phyloP scores from a whole-genome alignment of 148 eudicot species.

The Amaranthus hypochondriacus region DNA sequence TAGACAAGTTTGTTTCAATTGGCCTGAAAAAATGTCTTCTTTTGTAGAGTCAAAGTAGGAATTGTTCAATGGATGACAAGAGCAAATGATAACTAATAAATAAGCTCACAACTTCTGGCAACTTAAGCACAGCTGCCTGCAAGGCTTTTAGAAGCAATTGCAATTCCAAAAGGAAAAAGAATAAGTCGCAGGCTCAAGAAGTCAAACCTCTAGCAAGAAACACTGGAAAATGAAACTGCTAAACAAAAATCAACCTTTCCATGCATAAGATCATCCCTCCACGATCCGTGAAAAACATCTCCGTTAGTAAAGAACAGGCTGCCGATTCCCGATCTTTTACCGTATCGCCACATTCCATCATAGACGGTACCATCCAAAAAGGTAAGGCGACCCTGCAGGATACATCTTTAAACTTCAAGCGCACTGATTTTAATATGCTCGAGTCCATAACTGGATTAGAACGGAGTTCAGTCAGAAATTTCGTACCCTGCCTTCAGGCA shows the following conservation, averaged over 20 bases:
- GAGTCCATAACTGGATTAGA: constrained; percentile 4
- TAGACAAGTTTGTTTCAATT: not conserved
- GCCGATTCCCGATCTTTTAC: constrained; percentile 89
- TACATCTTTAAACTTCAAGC: constrained; percentile 3
- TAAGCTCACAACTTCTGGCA: not conserved
- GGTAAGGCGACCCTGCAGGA: constrained; percentile 58
- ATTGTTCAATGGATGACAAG: not conserved
- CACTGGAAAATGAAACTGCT: not conserved
- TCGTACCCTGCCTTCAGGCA: constrained; percentile 94
- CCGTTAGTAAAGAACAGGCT: constrained; percentile 82
- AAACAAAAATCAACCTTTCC: constrained; percentile 64
- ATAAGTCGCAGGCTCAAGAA: not conserved
- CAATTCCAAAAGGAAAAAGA: not conserved
- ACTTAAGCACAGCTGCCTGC: not conserved
- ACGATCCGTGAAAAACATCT: constrained; percentile 86
- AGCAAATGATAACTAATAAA: not conserved
- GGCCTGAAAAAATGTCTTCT: not conserved
- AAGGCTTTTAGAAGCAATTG: not conserved
- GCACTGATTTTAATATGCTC: not conserved
- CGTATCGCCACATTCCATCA: constrained; percentile 93
- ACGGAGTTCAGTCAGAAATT: not conserved
- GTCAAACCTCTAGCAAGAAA: not conserved
- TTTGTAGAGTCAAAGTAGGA: not conserved
- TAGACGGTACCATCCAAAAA: constrained; percentile 76
- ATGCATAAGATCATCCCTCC: constrained; percentile 98